Evolutionary conservation across 306 rosid species (phyloP).

Genomic region (Prunus persica): DNA sequence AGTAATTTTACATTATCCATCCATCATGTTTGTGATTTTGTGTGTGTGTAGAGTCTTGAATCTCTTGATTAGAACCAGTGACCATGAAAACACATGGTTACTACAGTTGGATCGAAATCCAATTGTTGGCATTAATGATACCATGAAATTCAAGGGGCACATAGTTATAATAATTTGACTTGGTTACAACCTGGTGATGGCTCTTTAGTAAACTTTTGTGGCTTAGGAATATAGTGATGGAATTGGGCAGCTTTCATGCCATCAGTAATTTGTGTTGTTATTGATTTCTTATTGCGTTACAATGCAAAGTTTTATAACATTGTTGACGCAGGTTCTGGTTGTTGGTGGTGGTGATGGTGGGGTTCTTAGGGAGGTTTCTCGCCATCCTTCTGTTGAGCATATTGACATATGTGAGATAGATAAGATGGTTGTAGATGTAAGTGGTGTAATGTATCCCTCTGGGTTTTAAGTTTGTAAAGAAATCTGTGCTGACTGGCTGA

Average conservation of each 20-base stretch:
- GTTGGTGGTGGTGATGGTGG: slow-evolving; percentile 99
- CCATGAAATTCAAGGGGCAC: background rate
- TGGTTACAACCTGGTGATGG: background rate
- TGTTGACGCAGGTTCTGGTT: slow-evolving; percentile 68
- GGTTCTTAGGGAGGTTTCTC: slow-evolving; percentile 83
- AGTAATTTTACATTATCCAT: slow-evolving; percentile 38
- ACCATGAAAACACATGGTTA: background rate
- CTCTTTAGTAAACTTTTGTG: background rate
- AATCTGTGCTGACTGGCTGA: slow-evolving; percentile 14
- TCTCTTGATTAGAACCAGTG: background rate
- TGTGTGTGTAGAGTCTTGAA: background rate
- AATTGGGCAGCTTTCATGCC: background rate
- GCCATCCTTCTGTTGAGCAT: slow-evolving; percentile 82
- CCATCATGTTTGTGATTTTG: slow-evolving; percentile 3
- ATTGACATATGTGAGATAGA: slow-evolving; percentile 98
- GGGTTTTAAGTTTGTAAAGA: slow-evolving; percentile 7
- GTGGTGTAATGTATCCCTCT: slow-evolving; percentile 24
- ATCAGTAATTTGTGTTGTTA: background rate
- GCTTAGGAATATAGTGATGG: background rate
- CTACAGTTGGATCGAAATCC: background rate
- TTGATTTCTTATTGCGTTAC: background rate
- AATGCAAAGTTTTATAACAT: slow-evolving; percentile 3
- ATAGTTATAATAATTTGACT: background rate
- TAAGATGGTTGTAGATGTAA: slow-evolving; percentile 95
- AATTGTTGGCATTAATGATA: background rate